These are phyloP conservation scores for Blastobotrys robertii DNA, from an alignment of 805 yeast genomes.

Conservation along the genomic window DNA sequence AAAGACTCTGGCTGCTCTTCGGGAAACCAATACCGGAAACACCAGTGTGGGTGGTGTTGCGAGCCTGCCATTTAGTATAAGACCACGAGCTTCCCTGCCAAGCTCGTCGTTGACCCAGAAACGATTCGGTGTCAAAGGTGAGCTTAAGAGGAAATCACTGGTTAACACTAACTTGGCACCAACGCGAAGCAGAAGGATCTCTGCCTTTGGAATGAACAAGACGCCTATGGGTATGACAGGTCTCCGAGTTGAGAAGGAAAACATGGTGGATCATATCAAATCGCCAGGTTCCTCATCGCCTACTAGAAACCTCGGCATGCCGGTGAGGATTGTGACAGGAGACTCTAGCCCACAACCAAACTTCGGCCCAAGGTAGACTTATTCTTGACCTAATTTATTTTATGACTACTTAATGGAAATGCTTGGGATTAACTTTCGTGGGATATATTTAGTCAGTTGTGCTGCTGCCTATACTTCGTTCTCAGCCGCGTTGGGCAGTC, in stretches of 20 bases:
- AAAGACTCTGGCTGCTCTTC: not conserved
- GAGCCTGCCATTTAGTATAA: not conserved
- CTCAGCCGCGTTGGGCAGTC: no score
- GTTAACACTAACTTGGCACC: no score
- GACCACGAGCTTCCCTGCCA: not conserved
- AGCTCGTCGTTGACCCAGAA: not conserved
- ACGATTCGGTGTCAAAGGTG: conserved; percentile 11
- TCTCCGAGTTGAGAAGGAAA: conserved; percentile 12
- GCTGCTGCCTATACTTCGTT: no score
- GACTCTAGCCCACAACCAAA: no score
- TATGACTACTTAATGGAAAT: no score
- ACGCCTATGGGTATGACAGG: not conserved
- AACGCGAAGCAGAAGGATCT: not conserved
- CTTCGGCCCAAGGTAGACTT: no score
- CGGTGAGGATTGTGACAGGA: conserved; percentile 1
- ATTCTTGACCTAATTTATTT: no score
- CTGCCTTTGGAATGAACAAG: conserved; percentile 10
- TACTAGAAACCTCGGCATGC: conserved; percentile 1
- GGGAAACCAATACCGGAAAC: not conserved
- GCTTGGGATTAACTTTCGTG: no score
- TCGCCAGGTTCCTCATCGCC: not conserved
- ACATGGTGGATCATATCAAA: not conserved
- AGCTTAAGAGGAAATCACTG: conserved; percentile 7
- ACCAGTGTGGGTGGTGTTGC: not conserved
- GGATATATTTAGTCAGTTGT: no score